Evolutionary conservation across 768 basidiomycete species (phyloP), one percentile per base, ranked within the genome.

Genomic region (Suillus plorans): DNA sequence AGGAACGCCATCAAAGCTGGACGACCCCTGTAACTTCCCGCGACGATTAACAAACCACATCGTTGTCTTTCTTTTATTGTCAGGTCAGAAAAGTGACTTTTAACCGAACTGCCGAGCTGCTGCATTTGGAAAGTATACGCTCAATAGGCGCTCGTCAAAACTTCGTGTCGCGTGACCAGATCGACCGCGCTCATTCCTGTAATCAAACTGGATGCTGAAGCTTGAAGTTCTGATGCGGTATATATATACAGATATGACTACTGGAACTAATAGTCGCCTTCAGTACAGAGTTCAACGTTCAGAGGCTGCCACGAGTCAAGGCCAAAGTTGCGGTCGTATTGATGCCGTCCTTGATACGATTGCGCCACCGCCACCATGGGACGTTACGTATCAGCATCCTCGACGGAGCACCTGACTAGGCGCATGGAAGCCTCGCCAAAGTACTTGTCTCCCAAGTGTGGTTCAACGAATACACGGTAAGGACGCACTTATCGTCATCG

Each of bases 1-100:
- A 59, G 58, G 58, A 31, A 42, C 41, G 41, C 58, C 58, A 59
- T 59, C 58, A 39, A 58, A 20, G 13, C 41, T 42, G 25, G 25
- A 20, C 6, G 16, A 31, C 58, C 28, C 58, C 39, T 41, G 57
- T 55, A 20, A 55, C 34, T 55, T 55, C 10, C 53, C 53, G 53
- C 53, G 53, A 55, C 53, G 53, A 34, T 53, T 18, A 53, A 53
- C 52, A 31, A 31, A 31, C 57, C 9, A 59, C 25, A 42, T 6
- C 16, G 18, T 37, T 8, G 36, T 59, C 41, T 59, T 16, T 42
- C 25, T 59, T 16, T 25, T 56, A 56, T n/a, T 57, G 57, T 41
- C 57, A 42, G 25, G 41, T 59, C 39, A 20, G 12, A 59, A 39
- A 42, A 12, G 58, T 59, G 41, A 41, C 58, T 59, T 42, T 59